These are phyloP conservation scores for Magnolia changhungtana DNA, from an alignment of 164 flowering plant genomes.

Conservation along the genomic window DNA sequence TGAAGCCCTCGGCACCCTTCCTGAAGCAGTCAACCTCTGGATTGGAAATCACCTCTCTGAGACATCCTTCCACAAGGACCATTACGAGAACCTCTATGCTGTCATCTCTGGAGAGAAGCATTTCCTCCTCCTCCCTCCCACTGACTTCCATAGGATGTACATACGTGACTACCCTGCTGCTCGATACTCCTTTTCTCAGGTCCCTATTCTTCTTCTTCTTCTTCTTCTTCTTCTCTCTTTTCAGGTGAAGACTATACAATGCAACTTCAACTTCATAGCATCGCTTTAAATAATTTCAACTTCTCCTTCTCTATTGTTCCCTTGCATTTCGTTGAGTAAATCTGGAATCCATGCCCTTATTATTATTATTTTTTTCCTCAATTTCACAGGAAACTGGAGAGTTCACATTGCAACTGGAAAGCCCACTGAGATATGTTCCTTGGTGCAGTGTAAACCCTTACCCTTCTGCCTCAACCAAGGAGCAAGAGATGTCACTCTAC, in stretches of 20 bases:
- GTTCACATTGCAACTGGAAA: slow-evolving; percentile 64
- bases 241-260: not conserved
- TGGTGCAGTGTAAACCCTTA: slow-evolving; percentile 95
- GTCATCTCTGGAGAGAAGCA: slow-evolving; percentile 88
- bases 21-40: slow-evolving; percentile 97
- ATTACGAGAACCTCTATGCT: slow-evolving; percentile 90
- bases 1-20: slow-evolving; percentile 66
- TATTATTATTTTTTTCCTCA: not conserved
- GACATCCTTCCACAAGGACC: slow-evolving; percentile 95
- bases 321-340: too few species aligned
- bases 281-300: too few species aligned
- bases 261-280: not conserved
- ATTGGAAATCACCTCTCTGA: slow-evolving; percentile 67
- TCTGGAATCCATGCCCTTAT: too few species aligned
- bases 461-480: slow-evolving; percentile 40
- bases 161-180: slow-evolving; percentile 74
- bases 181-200: slow-evolving; percentile 53
- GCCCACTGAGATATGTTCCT: slow-evolving; percentile 67
- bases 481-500: slow-evolving; percentile 40
- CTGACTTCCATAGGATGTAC: slow-evolving; percentile 87
- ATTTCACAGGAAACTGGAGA: slow-evolving; percentile 47
- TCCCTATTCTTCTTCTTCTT: slow-evolving; percentile 10
- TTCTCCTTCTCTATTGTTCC: too few species aligned
- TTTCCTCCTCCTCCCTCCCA: slow-evolving; percentile 86
- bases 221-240: not conserved